Evolutionary conservation across 2,329 filamentous ascomycete genomes (phyloP).

Genomic region (Harringtonia aguacate): DNA sequence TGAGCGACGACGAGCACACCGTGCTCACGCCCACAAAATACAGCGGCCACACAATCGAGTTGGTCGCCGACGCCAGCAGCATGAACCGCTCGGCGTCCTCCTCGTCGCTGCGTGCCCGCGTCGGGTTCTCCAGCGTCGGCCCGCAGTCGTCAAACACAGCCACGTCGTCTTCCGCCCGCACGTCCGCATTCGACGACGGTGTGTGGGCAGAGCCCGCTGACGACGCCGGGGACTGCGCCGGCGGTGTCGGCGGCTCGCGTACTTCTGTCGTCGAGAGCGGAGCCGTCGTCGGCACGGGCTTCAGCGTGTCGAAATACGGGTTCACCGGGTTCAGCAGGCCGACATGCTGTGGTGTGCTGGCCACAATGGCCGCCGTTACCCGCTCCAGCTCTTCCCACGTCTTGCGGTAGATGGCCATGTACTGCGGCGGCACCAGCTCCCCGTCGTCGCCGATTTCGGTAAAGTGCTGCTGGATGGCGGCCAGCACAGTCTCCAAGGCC

Average conservation of each 20-base stretch:
- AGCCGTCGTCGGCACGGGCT: conserved; percentile 3
- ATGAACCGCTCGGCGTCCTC: conserved; percentile 34
- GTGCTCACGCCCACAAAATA: conserved; percentile 38
- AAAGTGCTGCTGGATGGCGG: conserved; percentile 27
- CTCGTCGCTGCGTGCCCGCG: conserved; percentile 21
- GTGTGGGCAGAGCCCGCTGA: conserved; percentile 1
- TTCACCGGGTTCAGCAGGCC: conserved; percentile 33
- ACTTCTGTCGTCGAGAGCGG: conserved; percentile 10
- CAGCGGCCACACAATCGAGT: conserved; percentile 39
- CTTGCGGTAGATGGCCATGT: conserved; percentile 22
- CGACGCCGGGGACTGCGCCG: conserved; percentile 7
- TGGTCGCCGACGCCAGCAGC: conserved; percentile 35
- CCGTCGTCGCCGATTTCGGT: conserved; percentile 13
- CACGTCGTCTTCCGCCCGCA: conserved; percentile 5
- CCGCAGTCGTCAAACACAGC: conserved; percentile 15
- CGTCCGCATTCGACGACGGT: background rate
- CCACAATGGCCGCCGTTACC: conserved; percentile 30
- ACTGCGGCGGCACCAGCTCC: conserved; percentile 15
- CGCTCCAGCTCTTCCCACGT: conserved; percentile 27
- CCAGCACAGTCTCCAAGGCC: conserved; percentile 34
- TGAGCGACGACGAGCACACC: conserved; percentile 28
- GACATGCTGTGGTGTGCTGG: conserved; percentile 38
- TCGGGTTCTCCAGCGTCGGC: conserved; percentile 29
- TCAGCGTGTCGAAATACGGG: conserved; percentile 16
- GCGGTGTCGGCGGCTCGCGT: conserved; percentile 5